Evolutionary conservation across 1,139 yeast genomes (phyloP).

Genomic region (Magnusiomyces magnusii): DNA sequence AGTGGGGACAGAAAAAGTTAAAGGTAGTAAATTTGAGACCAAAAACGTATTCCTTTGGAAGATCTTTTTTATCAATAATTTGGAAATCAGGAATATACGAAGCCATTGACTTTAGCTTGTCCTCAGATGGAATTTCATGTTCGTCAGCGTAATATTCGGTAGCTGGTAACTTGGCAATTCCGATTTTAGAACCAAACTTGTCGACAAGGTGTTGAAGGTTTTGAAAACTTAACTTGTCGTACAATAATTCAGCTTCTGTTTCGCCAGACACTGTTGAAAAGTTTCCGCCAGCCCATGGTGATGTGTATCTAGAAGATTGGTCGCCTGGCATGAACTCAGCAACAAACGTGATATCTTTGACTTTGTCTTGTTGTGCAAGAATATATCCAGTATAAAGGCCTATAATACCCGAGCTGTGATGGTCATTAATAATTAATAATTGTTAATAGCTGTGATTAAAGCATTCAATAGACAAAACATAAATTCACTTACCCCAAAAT

Average conservation of each 20-base stretch:
- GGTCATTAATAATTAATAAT: not conserved
- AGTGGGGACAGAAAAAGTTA: constrained; percentile 62
- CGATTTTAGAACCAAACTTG: constrained; percentile 49
- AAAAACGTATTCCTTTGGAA: constrained; percentile 44
- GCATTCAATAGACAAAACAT: not conserved
- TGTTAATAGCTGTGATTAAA: not conserved
- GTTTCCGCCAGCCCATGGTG: constrained; percentile 62
- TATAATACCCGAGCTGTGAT: constrained; percentile 52
- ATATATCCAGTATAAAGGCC: constrained; percentile 59
- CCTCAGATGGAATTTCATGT: constrained; percentile 17
- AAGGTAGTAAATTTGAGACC: constrained; percentile 53
- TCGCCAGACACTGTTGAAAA: constrained; percentile 59
- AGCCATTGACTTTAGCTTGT: constrained; percentile 41
- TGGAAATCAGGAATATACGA: constrained; percentile 39
- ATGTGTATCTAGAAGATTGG: constrained; percentile 54
- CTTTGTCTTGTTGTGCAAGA: constrained; percentile 37
- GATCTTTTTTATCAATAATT: constrained; percentile 24
- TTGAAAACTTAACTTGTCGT: constrained; percentile 50
- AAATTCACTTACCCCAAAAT: constrained; percentile 24
- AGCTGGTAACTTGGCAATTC: constrained; percentile 47
- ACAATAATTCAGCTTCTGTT: constrained; percentile 44
- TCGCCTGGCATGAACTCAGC: constrained; percentile 71
- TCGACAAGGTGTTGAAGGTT: constrained; percentile 40
- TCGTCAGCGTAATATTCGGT: constrained; percentile 42
- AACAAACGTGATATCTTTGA: constrained; percentile 45